Evolutionary conservation across 2,329 filamentous ascomycete species (phyloP).

Genomic region (Xylariaceae sp.): DNA sequence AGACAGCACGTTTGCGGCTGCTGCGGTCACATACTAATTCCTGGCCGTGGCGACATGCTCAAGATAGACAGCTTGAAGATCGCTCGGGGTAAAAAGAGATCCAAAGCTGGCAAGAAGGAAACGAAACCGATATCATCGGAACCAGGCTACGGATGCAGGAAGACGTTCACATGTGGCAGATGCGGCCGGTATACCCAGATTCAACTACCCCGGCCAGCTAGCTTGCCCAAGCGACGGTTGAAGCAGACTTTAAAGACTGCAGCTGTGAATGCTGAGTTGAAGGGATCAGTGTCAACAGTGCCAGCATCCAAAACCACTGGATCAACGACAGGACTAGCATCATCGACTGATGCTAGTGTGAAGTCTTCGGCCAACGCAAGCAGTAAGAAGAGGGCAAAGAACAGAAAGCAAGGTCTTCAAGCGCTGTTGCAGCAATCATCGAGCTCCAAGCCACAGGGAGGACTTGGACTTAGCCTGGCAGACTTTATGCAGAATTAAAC

Average conservation of each 20-base stretch:
- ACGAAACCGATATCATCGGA: background rate
- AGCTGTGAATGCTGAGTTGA: background rate
- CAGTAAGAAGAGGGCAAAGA: slow-evolving; percentile 62
- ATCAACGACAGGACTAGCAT: slow-evolving; percentile 1
- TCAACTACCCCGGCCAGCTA: slow-evolving; percentile 35
- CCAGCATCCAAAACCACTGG: background rate
- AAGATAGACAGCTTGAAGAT: slow-evolving; percentile 37
- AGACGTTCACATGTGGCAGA: slow-evolving; percentile 41
- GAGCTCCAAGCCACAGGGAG: slow-evolving; percentile 31
- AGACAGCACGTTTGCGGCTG: slow-evolving; percentile 51
- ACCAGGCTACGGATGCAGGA: slow-evolving; percentile 25
- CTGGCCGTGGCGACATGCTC: slow-evolving; percentile 42
- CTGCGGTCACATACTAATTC: slow-evolving; percentile 57
- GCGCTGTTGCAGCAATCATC: slow-evolving; percentile 53
- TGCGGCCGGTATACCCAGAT: slow-evolving; percentile 43
- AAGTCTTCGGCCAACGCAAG: slow-evolving; percentile 46
- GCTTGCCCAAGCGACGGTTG: slow-evolving; percentile 20
- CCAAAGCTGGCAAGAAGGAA: background rate
- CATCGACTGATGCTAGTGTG: slow-evolving; percentile 26
- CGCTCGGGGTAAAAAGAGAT: slow-evolving; percentile 42
- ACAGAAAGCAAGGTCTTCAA: slow-evolving; percentile 60
- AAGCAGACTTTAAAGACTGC: slow-evolving; percentile 28
- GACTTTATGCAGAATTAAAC: slow-evolving; percentile 47
- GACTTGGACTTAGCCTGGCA: slow-evolving; percentile 46
- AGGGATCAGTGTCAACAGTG: background rate